These are phyloP conservation scores for Uncinocarpus reesii DNA, from an alignment of 2,329 filamentous ascomycete species.

Conservation along the genomic window DNA sequence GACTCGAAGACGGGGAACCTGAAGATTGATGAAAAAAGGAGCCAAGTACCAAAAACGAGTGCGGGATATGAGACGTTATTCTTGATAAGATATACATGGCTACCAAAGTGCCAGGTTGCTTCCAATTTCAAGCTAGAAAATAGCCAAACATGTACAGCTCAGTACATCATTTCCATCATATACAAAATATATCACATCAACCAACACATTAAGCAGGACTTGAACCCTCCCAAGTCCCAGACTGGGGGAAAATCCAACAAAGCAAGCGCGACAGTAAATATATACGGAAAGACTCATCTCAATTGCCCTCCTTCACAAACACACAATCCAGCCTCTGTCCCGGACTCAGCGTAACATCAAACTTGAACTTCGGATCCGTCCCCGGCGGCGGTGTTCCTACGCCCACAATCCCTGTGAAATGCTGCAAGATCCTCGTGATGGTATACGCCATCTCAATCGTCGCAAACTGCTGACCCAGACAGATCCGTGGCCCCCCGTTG, in stretches of 20 bases:
- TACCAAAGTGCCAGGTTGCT: too few relatives aligned
- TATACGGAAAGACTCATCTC: neutral
- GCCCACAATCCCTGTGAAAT: conserved; percentile 31
- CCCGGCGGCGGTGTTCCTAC: conserved; percentile 25
- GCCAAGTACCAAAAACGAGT: too few relatives aligned
- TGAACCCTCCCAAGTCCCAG: too few relatives aligned
- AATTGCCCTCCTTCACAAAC: conserved; percentile 22
- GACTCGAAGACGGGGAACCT: too few relatives aligned
- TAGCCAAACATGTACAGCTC: too few relatives aligned
- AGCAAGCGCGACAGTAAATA: neutral
- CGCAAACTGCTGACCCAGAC: conserved; percentile 51
- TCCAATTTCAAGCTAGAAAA: too few relatives aligned
- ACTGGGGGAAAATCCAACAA: neutral
- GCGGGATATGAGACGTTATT: too few relatives aligned
- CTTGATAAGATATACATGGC: too few relatives aligned
- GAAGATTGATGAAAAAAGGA: too few relatives aligned
- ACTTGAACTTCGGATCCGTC: conserved; percentile 28
- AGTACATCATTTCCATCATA: too few relatives aligned
- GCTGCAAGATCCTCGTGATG: conserved; percentile 35
- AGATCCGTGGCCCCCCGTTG: conserved; percentile 45
- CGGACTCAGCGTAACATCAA: conserved; percentile 33
- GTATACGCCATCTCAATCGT: conserved; percentile 49
- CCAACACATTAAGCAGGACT: too few relatives aligned
- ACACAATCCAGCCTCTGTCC: conserved; percentile 32
- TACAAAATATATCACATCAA: too few relatives aligned